Base-by-base conservation (phyloP, 257 asterid genomes). In the Solanum sejunctum region DNA sequence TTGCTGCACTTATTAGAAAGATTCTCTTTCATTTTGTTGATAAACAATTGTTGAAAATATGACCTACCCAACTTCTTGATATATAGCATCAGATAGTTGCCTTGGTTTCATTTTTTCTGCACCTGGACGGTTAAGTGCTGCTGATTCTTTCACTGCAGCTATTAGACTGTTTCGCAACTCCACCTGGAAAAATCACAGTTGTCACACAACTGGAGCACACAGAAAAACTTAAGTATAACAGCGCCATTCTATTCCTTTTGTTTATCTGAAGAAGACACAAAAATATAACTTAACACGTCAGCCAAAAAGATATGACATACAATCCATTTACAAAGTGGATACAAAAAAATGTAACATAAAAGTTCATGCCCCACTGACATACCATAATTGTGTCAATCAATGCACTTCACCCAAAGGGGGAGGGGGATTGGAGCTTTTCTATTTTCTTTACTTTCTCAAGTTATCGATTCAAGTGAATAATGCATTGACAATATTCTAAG, bases 41-140 rank as follows among this genome's bases (percentile, higher is more conserved):
- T 23, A 51, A 23, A 51, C 15, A 77, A 15, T 23, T 3, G 13
- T 52, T 80, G 82, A 51, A 51, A 26, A 23, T 28, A 77, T 51
- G 84, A 84, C 89, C n/a, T 87, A 96, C 99, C 99, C 98, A 45
- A 96, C 90, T 90, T 96, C 99, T 90, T 90, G 88, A 89, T 92
- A 97, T 91, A 96, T 93, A 45, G 98, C 97, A 90, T 96, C 98
- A 28, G 98, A 92, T 81, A 96, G 98, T 91, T 96, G 99, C 39
- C 98, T 93, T 5, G 94, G 98, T 88, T 93, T 96, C 98, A 95
- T 91, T 86, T 86, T 91, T 90, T 91, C 95, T 26, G 92, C 93
- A 84, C 98, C 97, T 18, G 97, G 94, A 83, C 92, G 88, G 83
- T 89, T 93, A 85, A 96, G 95, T 23, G 92, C 94, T 18, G 88